phyloP scores from a whole-genome alignment of 495 filamentous ascomycete species.

The Lichenothelia convexa region DNA sequence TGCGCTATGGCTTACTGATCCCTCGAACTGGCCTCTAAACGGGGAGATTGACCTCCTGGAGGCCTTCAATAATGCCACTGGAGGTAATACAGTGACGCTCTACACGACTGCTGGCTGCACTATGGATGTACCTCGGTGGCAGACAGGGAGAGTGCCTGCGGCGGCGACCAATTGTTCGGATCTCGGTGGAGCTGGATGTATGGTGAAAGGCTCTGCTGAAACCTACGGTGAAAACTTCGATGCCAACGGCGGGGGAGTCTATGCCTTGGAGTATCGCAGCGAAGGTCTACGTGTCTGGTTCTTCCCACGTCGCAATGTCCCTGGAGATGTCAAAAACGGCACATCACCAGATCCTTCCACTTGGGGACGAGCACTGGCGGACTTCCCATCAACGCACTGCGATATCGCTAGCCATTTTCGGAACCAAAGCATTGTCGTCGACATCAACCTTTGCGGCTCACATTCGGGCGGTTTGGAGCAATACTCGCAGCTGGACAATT shows the following conservation, averaged over 20 bases:
- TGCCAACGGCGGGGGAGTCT: conserved; percentile 30
- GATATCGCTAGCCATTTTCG: conserved; percentile 28
- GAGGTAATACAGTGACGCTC: conserved; percentile 29
- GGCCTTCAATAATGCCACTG: conserved; percentile 25
- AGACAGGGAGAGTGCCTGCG: conserved; percentile 19
- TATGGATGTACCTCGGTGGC: conserved; percentile 25
- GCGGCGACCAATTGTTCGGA: conserved; percentile 22
- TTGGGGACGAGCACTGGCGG: conserved; percentile 30
- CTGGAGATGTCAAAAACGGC: conserved; percentile 10
- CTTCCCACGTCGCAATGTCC: conserved; percentile 25
- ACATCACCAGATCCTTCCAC: conserved; percentile 26
- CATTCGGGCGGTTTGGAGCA: conserved; percentile 19
- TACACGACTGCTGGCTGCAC: conserved; percentile 27
- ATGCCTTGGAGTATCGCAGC: conserved; percentile 27
- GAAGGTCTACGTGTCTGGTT: conserved; percentile 33
- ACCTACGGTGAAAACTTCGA: conserved; percentile 29
- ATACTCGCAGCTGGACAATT: conserved; percentile 25
- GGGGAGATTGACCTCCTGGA: conserved; percentile 35
- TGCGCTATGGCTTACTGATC: conserved; percentile 44
- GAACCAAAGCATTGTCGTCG: conserved; percentile 33
- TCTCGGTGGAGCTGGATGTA: conserved; percentile 27
- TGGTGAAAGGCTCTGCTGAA: conserved; percentile 19
- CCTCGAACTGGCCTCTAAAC: conserved; percentile 37
- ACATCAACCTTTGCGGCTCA: conserved; percentile 33
- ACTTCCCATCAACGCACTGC: conserved; percentile 33